Conservation (phyloP, 805 yeast genomes). For the Yarrowia sp. region DNA sequence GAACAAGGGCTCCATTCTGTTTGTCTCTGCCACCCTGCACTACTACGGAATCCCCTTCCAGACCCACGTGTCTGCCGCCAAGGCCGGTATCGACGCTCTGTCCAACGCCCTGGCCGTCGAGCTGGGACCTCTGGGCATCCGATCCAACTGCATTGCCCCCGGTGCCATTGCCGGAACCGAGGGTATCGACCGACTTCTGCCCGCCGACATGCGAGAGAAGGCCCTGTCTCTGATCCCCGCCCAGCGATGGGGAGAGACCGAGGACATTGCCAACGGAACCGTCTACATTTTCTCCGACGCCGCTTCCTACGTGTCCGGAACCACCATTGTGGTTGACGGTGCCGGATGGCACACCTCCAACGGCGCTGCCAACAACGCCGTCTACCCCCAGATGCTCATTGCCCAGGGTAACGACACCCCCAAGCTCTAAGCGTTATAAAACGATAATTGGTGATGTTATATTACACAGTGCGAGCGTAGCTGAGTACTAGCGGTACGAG, state of each 20-base stretch:
- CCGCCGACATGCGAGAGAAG: slow-evolving; percentile 53
- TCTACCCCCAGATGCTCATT: slow-evolving; percentile 39
- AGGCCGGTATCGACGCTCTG: slow-evolving; percentile 92
- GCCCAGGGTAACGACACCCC: slow-evolving; percentile 39
- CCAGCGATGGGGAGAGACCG: slow-evolving; percentile 61
- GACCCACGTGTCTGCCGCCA: slow-evolving; percentile 91
- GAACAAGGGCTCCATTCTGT: slow-evolving; percentile 74
- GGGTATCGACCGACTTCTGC: slow-evolving; percentile 72
- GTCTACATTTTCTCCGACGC: slow-evolving; percentile 85
- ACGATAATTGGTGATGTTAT: slow-evolving; percentile 18
- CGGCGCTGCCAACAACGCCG: slow-evolving; percentile 19
- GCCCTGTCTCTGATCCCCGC: slow-evolving; percentile 61
- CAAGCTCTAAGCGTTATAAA: slow-evolving; percentile 32
- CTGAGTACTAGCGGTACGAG: too few species aligned
- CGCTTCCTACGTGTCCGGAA: slow-evolving; percentile 77
- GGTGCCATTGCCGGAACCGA: slow-evolving; percentile 90
- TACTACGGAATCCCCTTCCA: slow-evolving; percentile 90
- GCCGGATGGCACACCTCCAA: slow-evolving; percentile 74
- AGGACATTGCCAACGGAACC: slow-evolving; percentile 88
- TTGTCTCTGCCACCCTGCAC: slow-evolving; percentile 89
- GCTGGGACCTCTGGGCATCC: slow-evolving; percentile 86
- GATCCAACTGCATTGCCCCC: slow-evolving; percentile 87
- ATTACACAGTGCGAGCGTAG: neutral
- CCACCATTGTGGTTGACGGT: slow-evolving; percentile 85
- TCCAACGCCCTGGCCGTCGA: slow-evolving; percentile 87